phyloP scores from a whole-genome alignment of 371 early-diverging fungal species.

The Phascolomyces articulosus region DNA sequence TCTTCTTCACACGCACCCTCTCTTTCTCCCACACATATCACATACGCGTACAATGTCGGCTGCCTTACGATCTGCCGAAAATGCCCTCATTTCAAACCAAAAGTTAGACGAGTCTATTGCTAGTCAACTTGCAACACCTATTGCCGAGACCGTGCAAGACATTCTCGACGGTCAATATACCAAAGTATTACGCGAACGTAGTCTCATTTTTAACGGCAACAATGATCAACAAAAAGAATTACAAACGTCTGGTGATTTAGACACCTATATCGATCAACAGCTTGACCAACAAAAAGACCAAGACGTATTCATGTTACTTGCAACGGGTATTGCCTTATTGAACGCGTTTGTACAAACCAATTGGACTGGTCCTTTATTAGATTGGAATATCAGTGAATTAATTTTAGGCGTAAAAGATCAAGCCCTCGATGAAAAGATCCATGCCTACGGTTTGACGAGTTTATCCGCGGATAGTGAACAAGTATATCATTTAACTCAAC shows the following conservation, averaged over 20 bases:
- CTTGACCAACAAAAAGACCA: conserved; percentile 12
- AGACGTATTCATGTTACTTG: conserved; percentile 33
- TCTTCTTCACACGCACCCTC: neutral
- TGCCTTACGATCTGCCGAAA: conserved; percentile 15
- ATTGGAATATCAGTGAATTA: conserved; percentile 35
- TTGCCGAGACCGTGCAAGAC: conserved; percentile 14
- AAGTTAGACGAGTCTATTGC: conserved; percentile 11
- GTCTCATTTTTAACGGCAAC: conserved; percentile 24
- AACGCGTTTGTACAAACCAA: conserved; percentile 69
- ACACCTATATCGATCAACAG: conserved; percentile 24
- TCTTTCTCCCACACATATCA: neutral
- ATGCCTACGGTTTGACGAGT: conserved; percentile 32
- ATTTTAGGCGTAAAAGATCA: conserved; percentile 20
- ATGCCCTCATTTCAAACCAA: conserved; percentile 19
- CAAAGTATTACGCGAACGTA: conserved; percentile 27
- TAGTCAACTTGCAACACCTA: conserved; percentile 5
- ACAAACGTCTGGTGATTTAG: conserved; percentile 21
- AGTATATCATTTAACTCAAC: conserved; percentile 77
- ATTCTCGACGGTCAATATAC: conserved; percentile 38
- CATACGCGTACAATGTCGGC: neutral
- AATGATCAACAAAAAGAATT: conserved; percentile 7
- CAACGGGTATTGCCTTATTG: conserved; percentile 58
- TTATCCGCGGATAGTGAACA: conserved; percentile 85
- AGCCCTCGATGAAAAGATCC: conserved; percentile 31
- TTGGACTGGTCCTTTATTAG: conserved; percentile 69